These are phyloP conservation scores for Globisporangium echinulatum DNA, from an alignment of 352 stramenopile species.

Conservation along the genomic window DNA sequence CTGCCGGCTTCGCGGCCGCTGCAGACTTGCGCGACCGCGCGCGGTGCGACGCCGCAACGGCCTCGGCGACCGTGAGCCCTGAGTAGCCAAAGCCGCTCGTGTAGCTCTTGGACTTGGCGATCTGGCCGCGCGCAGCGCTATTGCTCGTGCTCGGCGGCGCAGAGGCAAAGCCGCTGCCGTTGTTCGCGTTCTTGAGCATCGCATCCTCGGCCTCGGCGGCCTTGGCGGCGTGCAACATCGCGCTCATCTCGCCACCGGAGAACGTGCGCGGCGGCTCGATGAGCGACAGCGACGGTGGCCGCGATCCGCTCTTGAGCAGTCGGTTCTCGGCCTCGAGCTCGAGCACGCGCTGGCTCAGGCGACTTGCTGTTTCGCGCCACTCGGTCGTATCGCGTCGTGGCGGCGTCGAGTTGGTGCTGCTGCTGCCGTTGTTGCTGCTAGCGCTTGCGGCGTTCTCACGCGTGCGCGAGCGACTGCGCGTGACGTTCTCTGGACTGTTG, in stretches of 20 bases:
- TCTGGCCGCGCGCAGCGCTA: slow-evolving; percentile 8
- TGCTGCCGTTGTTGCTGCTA: neutral
- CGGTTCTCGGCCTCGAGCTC: slow-evolving; percentile 69
- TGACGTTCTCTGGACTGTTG: neutral
- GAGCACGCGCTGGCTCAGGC: slow-evolving; percentile 48
- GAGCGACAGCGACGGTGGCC: slow-evolving; percentile 8
- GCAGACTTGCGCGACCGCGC: slow-evolving; percentile 39
- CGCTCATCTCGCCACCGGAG: slow-evolving; percentile 27
- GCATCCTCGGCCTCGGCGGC: slow-evolving; percentile 11
- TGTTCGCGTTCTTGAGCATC: slow-evolving; percentile 3
- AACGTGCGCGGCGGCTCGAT: slow-evolving; percentile 27
- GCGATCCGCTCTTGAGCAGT: slow-evolving; percentile 28
- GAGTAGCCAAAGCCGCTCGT: slow-evolving; percentile 43
- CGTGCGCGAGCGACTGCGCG: slow-evolving; percentile 3
- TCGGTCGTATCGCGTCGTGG: slow-evolving; percentile 21
- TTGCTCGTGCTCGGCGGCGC: neutral
- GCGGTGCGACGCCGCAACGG: slow-evolving; percentile 53
- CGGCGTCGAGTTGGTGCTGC: neutral
- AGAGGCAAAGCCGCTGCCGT: neutral
- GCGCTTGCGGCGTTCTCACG: slow-evolving; percentile 1
- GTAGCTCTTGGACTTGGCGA: slow-evolving; percentile 62
- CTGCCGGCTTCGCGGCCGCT: slow-evolving; percentile 20
- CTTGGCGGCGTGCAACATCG: slow-evolving; percentile 11
- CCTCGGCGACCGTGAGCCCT: slow-evolving; percentile 56
- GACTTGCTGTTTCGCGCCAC: slow-evolving; percentile 46